A percentile compares a stretch with the other conserved stretches of the same genome.
phyloP scores from a whole-genome alignment of 2,329 filamentous ascomycete species.

The Trichoderma harzianum region DNA sequence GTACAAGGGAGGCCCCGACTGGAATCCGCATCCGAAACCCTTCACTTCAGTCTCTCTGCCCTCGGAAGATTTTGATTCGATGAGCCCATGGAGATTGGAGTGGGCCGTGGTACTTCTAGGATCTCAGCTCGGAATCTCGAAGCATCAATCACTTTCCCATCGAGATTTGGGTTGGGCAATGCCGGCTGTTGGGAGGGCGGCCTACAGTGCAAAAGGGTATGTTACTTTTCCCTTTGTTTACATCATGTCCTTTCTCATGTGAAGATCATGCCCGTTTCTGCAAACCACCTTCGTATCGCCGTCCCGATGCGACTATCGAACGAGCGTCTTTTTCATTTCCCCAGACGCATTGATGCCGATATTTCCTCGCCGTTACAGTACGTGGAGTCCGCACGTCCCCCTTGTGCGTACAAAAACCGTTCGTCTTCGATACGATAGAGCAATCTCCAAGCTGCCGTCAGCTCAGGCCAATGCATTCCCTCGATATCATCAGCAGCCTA shows the following conservation, averaged over 20 bases:
- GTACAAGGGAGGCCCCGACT: not conserved
- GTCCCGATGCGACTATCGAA: not conserved
- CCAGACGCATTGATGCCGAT: slow-evolving; percentile 1
- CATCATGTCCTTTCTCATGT: not conserved
- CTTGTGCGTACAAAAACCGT: not conserved
- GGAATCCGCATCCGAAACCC: not conserved
- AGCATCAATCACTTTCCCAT: not conserved
- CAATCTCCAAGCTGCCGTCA: not conserved
- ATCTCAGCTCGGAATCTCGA: not conserved
- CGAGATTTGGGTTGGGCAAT: not conserved
- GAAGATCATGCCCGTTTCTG: not conserved
- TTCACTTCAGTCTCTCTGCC: not conserved
- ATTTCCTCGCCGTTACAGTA: not conserved
- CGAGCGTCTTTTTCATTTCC: not conserved
- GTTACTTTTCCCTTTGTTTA: not conserved
- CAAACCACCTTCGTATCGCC: not conserved
- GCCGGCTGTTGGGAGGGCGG: not conserved
- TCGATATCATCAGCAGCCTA: not conserved
- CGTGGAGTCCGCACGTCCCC: not conserved
- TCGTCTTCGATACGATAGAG: not conserved
- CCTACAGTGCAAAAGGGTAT: not conserved
- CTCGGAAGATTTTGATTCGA: slow-evolving; percentile 7
- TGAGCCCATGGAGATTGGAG: not conserved
- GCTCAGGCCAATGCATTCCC: not conserved
- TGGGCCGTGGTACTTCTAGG: not conserved